Conservation (phyloP, 2,329 filamentous ascomycete genomes). For the Colletotrichum sp. region DNA sequence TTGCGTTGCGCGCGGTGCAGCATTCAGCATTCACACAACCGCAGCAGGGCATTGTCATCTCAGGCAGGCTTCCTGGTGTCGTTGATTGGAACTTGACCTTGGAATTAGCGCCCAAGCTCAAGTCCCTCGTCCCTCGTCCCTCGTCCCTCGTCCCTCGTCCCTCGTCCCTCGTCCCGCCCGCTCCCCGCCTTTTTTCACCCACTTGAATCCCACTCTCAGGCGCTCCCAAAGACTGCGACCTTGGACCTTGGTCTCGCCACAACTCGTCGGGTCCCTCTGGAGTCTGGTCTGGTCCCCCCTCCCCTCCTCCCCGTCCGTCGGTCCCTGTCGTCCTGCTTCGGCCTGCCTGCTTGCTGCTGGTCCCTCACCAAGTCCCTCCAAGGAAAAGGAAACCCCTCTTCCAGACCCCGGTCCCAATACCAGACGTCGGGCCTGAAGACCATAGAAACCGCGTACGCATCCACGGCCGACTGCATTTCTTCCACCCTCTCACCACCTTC, state of each 20-base stretch:
- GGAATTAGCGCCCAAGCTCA: conserved; percentile 21
- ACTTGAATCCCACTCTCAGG: conserved; percentile 9
- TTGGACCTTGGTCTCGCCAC: conserved; percentile 6
- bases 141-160: no score
- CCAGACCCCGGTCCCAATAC: conserved; percentile 2
- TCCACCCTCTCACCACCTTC: not conserved
- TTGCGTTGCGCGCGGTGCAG: not conserved
- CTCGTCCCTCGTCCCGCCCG: conserved; percentile 1
- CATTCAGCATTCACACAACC: not conserved
- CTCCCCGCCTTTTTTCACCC: conserved; percentile 16
- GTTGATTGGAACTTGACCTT: conserved; percentile 9
- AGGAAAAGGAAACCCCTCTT: not conserved
- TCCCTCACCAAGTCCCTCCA: not conserved
- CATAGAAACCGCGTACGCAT: conserved; percentile 6
- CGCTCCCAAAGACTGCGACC: conserved; percentile 2
- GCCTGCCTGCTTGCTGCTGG: not conserved
- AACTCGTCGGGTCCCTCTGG: not conserved
- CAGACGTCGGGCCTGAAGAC: not conserved
- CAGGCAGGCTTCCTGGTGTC: not conserved
- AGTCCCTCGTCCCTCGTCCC: not conserved
- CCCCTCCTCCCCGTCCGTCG: not conserved
- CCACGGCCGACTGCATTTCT: not conserved
- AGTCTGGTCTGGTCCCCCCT: not conserved
- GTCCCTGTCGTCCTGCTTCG: not conserved
- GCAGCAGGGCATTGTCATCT: not conserved